Conservation (phyloP, 202 grass and related monocot species). For the Thinopyrum obtusiflorum region DNA sequence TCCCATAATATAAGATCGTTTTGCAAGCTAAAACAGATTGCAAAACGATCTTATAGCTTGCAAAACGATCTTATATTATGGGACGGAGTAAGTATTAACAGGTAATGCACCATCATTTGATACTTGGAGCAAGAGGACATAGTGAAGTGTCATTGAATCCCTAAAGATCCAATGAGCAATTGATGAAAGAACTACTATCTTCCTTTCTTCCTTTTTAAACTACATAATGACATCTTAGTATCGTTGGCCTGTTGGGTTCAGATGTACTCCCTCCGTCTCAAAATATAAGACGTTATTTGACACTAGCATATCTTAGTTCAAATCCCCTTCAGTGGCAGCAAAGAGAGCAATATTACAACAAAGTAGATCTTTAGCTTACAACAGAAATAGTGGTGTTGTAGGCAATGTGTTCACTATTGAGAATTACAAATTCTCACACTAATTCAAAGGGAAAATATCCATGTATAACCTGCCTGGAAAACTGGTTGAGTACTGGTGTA, state of each 20-base stretch:
- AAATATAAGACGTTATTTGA: no score
- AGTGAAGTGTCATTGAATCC: conserved; percentile 2
- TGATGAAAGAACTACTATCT: background rate
- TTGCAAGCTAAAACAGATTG: no score
- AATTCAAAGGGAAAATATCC: background rate
- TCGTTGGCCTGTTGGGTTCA: background rate
- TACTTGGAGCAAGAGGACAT: background rate
- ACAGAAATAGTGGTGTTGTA: background rate
- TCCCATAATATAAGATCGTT: no score
- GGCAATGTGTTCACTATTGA: background rate
- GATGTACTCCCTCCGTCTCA: background rate
- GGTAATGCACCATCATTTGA: background rate
- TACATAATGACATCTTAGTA: background rate
- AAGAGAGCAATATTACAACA: background rate
- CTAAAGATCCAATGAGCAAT: conserved; percentile 12
- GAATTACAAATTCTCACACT: background rate
- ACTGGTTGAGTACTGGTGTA: background rate
- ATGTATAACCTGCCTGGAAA: background rate
- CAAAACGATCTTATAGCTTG: no score
- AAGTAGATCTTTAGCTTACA: background rate
- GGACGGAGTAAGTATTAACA: background rate
- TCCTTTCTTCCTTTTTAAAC: background rate
- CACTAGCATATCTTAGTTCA: background rate
- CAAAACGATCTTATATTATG: no score
- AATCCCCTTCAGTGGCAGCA: background rate